These are phyloP conservation scores for Rhypophila decipiens DNA, from an alignment of 495 filamentous ascomycete genomes.

Conservation along the genomic window DNA sequence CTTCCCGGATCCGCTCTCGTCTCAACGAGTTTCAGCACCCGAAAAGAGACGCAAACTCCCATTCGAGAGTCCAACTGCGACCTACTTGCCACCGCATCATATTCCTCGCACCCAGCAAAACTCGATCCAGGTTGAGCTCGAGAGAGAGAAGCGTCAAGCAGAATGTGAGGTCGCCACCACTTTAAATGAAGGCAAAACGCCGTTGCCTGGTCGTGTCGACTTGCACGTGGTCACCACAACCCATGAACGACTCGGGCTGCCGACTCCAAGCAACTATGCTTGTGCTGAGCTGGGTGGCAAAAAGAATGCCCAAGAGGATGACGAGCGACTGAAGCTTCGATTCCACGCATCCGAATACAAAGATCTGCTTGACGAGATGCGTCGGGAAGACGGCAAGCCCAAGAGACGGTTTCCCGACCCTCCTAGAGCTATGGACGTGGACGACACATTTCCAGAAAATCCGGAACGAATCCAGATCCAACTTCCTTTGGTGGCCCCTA, in stretches of 20 bases:
- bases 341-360: slow-evolving; percentile 10
- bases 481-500: too few relatives aligned
- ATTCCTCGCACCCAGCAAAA: slow-evolving; percentile 11
- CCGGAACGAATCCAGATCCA: too few relatives aligned
- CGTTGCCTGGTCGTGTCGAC: too few relatives aligned
- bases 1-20: slow-evolving; percentile 5
- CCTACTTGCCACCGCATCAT: too few relatives aligned
- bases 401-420: too few relatives aligned
- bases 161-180: too few relatives aligned
- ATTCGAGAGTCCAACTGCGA: slow-evolving; percentile 23
- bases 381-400: slow-evolving; percentile 8
- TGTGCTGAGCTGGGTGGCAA: not conserved
- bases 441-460: too few relatives aligned
- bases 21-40: slow-evolving; percentile 19
- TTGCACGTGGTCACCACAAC: not conserved
- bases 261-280: not conserved
- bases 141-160: too few relatives aligned
- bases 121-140: too few relatives aligned
- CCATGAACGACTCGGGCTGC: slow-evolving; percentile 1
- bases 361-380: slow-evolving; percentile 9
- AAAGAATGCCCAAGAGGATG: slow-evolving; percentile 11
- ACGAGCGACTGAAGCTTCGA: slow-evolving; percentile 14
- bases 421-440: too few relatives aligned
- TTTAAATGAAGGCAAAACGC: too few relatives aligned
- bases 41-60: slow-evolving; percentile 15